Base-by-base conservation (phyloP, 1,139 yeast species). In the Geotrichum histeridarum region DNA sequence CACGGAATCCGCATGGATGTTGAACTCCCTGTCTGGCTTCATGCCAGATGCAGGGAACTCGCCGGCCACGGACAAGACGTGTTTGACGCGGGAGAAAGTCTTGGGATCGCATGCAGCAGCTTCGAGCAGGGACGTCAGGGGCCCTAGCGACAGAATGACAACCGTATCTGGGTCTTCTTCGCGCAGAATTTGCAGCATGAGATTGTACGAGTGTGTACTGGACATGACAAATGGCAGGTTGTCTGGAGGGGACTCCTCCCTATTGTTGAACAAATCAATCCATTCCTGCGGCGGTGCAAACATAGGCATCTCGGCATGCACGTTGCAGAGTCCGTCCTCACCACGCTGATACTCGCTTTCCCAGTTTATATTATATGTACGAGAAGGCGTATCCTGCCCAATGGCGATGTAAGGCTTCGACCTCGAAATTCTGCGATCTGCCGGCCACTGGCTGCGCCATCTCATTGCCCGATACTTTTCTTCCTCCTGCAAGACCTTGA, bases 11-110 rank as follows among this genome's bases (percentile, higher is more conserved):
- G 76, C 70, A 54, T 64, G 71, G 14, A 73, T 70, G 56, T 74
- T 74, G 66, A 73, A 74, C 58, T 74, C 77, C 1, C 76, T 75
- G n/a, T 61, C 51, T 1, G 77, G 77, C 8, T 75, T 68, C 54
- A 70, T 69, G 12, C 77, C 77, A 2, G 73, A 70, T 31, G 56
- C 62, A 8, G 59, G 53, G 36, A 74, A 53, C 4, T 73, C 68
- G 4, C 73, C 77, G 37, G 76, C 77, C 77, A 74, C 74, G 46
- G 68, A 62, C 14, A 73, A 67, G 15, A 74, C 65, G 53, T 68
- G 64, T 54, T 66, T 70, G 46, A 65, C 74, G 6, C 71, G 61
- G 14, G 69, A 50, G 54, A 74, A 73, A 1, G 73, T 60, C 30
- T 53, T 59, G 2, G 74, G 73, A 47, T 73, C 75, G 14, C 60